Evolutionary conservation across 164 flowering plant genomes (phyloP), one percentile per base, ranked within the genome.

Genomic region (Macadamia integrifolia): DNA sequence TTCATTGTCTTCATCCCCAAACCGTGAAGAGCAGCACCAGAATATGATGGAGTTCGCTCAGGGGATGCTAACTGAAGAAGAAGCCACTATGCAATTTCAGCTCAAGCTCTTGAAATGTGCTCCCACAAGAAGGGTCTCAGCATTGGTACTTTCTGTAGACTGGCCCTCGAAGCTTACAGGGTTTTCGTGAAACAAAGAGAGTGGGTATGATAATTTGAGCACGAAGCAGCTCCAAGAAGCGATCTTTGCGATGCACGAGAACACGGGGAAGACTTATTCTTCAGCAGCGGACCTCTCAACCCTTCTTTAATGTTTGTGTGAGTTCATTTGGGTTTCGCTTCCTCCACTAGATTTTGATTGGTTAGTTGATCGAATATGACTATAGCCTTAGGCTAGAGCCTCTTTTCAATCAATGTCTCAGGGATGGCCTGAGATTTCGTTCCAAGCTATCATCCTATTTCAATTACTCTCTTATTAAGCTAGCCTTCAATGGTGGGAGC

Each of bases 261-360:
- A 87, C 67, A 84, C 78, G 15, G 94, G 90, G 65, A 86, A 98
- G 79, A 87, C 93, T 52, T 87, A 87, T 62, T 90, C 99, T 6
- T 84, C 96, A 0, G 99, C 98, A 0, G 92, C 82, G 49, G 97
- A 94, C 67, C 77, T 94, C 32, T 65, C 28, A 0, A 75, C 72
- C 15, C 85, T 94, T 23, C 23, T 23, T 23, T 23, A 23, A 23
- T 23, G 23, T 23, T 23, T 23, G 23, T 23, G 23, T 23, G 23
- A 23, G 23, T 23, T 23, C 23, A 23, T 23, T 23, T 23, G 23
- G 3, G 55, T 14, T 23, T 23, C 23, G 23, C 23, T 23, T 23
- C 23, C 23, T 23, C 23, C 23, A 23, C 23, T 23, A 23, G 23
- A 23, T 23, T 23, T 23, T 23, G 23, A 23, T 23, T 23, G 23